Base-by-base conservation (phyloP, 768 basidiomycete genomes). In the Sutorius australiensis region DNA sequence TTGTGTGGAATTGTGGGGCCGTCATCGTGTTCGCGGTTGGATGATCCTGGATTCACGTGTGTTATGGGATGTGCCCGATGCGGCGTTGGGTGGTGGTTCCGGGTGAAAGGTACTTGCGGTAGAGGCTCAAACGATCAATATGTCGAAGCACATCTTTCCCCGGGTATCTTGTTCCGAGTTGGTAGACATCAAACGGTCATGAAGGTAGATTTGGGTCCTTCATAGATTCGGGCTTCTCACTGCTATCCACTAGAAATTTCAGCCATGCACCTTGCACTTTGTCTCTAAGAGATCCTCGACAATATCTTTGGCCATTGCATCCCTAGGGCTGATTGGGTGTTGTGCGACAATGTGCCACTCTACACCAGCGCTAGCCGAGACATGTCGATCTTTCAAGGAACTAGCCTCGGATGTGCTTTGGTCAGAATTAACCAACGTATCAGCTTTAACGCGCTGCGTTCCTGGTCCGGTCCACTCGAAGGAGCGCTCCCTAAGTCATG, bases 381-480 rank as follows among this genome's bases (percentile, higher is more conserved):
- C 51, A 13, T 50, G 40, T 27, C 45, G 19, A 13, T 19, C 36
- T 2, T 58, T 50, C 48, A 59, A 59, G 17, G 57, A 59, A n/a
- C 48, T 45, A 11, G 48, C 55, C 8, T 17, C 59, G 41, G 51
- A 54, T 6, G 32, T 59, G 13, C 37, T 54, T 24, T 58, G 48
- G 51, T 46, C 50, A n/a, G 56, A 50, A 21, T 28, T 58, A 5
- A 36, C 39, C 19, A 28, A 42, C 28, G 5, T 31, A n/a, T 50
- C 44, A 0, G 6, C 27, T 14, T 14, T 50, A 2, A 48, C 32
- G 14, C 30, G 31, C 0, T 47, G 41, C 47, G 28, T 50, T 32
- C 57, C 51, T 9, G n/a, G 54, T 13, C 42, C 19, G 1, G 6
- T 21, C 6, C n/a, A n/a, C 13, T 50, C 33, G 1, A 8, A 37